phyloP scores from a whole-genome alignment of 2,329 filamentous ascomycete species.

The Microsporum canis region DNA sequence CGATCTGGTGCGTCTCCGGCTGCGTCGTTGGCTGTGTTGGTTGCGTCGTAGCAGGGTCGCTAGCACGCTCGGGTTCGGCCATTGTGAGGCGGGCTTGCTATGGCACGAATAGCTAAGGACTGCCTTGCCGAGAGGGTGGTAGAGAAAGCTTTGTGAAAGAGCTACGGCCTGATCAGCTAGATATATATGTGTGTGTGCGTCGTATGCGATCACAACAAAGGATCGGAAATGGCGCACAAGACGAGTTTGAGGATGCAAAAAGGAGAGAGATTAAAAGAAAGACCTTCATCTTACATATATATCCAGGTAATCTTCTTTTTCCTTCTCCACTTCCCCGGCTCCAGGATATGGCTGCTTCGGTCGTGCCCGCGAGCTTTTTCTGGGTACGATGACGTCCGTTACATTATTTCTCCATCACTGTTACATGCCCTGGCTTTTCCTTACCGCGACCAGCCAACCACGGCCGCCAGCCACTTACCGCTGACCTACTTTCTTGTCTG shows the following conservation, averaged over 20 bases:
- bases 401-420: not conserved
- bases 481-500: not conserved
- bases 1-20: not conserved
- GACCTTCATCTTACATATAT: not conserved
- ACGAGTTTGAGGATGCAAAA: not conserved
- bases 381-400: constrained; percentile 3
- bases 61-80: not conserved
- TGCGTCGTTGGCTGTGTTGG: not conserved
- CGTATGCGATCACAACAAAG: not conserved
- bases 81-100: not conserved
- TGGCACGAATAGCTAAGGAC: not conserved
- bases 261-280: not conserved
- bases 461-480: not conserved
- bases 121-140: not conserved
- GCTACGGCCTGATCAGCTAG: not conserved
- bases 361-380: not conserved
- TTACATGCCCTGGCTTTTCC: not conserved
- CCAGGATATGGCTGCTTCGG: not conserved
- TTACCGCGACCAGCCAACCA: not conserved
- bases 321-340: constrained; percentile 1
- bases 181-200: not conserved
- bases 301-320: not conserved
- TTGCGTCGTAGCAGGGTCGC: not conserved
- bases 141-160: not conserved
- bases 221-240: not conserved